Evolutionary conservation across 164 flowering plant species (phyloP), one percentile per base, ranked within the genome.

Genomic region (Sextonia rubra): DNA sequence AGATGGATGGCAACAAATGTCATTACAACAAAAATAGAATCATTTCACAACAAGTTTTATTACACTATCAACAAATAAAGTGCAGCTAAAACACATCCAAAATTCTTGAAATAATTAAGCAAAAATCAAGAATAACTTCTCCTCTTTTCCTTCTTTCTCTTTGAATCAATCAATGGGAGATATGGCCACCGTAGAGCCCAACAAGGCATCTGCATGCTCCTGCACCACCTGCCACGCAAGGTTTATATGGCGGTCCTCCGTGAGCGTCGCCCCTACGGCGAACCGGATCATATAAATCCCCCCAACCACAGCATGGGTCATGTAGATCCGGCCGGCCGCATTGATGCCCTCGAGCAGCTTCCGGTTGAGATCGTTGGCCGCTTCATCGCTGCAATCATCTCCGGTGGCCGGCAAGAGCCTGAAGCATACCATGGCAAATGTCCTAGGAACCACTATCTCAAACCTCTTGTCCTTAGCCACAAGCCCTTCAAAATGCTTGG

Each of bases 401-500:
- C 24, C 24, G 0, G 1, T 17, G 9, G 24, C 63, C 14, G 14
- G 30, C 44, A 66, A 37, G 22, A 87, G 64, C 48, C 90, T 71
- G 66, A 90, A 87, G 49, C 91, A 90, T 0, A 89, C 89, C 78
- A 82, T 73, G 6, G 87, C 81, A 63, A 89, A 89, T 2, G 74
- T 77, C 56, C 87, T 81, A 0, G 86, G 87, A 9, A 84, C 89
- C 18, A 89, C 88, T 0, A 90, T 73, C 75, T 91, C 92, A 56
- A 92, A 88, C 75, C 90, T 70, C 52, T 74, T 73, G 79, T 91
- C 97, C 70, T 6, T 23, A 0, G 1, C 67, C 2, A 91, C 81
- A 7, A 84, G 74, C 20, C 65, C 76, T 74, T 91, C 89, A 68
- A 90, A 90, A 0, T 73, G 66, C 77, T 80, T 82, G 1, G 94